These are phyloP conservation scores for Veloboletus limbatus DNA, from an alignment of 1,284 basidiomycete species.

Conservation along the genomic window DNA sequence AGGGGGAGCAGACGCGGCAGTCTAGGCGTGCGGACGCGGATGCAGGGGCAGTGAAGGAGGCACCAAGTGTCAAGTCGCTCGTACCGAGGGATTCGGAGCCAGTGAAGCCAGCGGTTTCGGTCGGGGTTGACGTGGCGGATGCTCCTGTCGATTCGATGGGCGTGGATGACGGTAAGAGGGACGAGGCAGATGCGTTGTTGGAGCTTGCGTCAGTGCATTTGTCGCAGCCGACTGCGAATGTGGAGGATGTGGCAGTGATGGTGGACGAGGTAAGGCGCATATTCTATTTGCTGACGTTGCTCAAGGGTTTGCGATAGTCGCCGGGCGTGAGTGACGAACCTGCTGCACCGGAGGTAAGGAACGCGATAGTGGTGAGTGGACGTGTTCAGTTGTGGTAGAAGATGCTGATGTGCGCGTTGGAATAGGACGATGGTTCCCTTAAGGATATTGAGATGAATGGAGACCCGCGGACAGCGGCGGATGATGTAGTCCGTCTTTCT, in stretches of 20 bases:
- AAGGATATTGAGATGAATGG: background rate
- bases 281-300: background rate
- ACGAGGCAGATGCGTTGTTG: slow-evolving; percentile 24
- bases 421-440: slow-evolving; percentile 7
- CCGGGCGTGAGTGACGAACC: background rate
- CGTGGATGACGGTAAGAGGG: background rate
- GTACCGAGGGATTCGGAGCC: background rate
- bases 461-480: too few relatives aligned
- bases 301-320: slow-evolving; percentile 4
- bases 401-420: background rate
- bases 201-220: slow-evolving; percentile 28
- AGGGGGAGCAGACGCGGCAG: background rate
- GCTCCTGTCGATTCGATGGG: background rate
- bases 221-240: slow-evolving; percentile 1
- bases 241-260: slow-evolving; percentile 2
- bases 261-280: slow-evolving; percentile 13
- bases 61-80: too few relatives aligned
- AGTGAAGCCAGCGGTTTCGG: background rate
- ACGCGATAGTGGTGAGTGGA: slow-evolving; percentile 13
- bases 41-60: background rate
- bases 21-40: background rate
- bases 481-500: background rate
- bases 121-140: background rate
- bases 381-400: background rate
- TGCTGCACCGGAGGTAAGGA: background rate